Evolutionary conservation across 768 basidiomycete species (phyloP), one percentile per base, ranked within the genome.

Genomic region (Porphyrellus cyaneotinctus): DNA sequence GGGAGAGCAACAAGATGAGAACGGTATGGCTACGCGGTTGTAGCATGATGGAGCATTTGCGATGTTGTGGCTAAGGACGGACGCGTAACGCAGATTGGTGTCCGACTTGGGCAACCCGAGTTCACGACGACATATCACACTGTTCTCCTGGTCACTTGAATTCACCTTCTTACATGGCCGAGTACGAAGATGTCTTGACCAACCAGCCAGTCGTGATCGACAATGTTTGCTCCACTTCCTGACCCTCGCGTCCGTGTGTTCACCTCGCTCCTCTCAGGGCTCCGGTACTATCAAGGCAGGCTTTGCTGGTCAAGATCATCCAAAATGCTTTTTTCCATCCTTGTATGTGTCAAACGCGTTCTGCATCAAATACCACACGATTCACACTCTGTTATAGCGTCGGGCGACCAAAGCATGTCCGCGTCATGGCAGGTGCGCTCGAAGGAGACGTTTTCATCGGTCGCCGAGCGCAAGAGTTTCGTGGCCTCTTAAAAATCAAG

Each of bases 131-230:
- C 54, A 47, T 37, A 59, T 53, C 37, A 41, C 23, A 10, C 22
- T 28, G 14, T 47, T n/a, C 43, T 24, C 36, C 43, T 18, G 12
- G 32, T 35, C 37, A 22, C 52, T 33, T 14, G 51, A 47, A 47
- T 33, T 30, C 33, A 45, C 52, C 26, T 45, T 51, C 55, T 36
- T 48, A 20, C 54, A 93, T 92, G 91, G 80, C 85, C 49, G 91
- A 92, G 75, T 92, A 84, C 72, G 91, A 93, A 70, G 91, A 93
- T 69, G 91, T 93, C 60, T 82, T 97, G 69, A 95, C 95, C 53
- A 98, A 97, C 75, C 95, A 98, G 73, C 95, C 95, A 6, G 94
- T 98, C 53, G 95, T 98, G 59, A 97, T 98, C 65, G 95, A 98
- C 78, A 98, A 98, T 75, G 95, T 95, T 58, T 60, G 86, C 37